Evolutionary conservation across 2,329 filamentous ascomycete species (phyloP), one percentile per base, ranked within the genome.

Genomic region (Alternaria sp.): DNA sequence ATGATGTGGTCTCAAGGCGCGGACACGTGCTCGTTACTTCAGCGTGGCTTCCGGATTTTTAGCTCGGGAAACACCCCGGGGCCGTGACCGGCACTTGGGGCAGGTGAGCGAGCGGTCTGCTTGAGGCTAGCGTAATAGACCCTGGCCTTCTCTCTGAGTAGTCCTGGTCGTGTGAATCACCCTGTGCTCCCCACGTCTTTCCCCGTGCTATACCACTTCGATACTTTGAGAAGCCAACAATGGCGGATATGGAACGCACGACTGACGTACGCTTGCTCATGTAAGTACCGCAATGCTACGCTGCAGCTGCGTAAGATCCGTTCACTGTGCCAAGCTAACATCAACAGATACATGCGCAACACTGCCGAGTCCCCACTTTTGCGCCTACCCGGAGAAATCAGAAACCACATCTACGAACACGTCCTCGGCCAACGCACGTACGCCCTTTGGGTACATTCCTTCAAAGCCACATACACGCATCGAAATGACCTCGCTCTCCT

Each of bases 401-500:
- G 60, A 26, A 66, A 47, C 25, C 4, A 30, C n/a, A 57, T 66
- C 8, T 65, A 64, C 43, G 11, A 9, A 15, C 51, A 56, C 21
- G 28, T 50, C 6, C 15, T 59, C 21, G 3, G 12, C 8, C 3
- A 60, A 17, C 13, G 17, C 28, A 26, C n/a, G 0, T 58, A 44
- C 25, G 5, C 15, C 4, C 17, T 57, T 7, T 8, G 5, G 19
- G 10, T 17, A 7, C 7, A 30, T 13, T 5, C n/a, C 15, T 17
- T 19, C 49, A 52, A 30, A 26, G 49, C 43, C 43, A 21, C 17
- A 19, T 23, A 49, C 46, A 23, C 15, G 46, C 21, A 13, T 49
- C 15, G 4, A n/a, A 49, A 43, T 7, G 21, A 25, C n/a, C 23
- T 59, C n/a, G 46, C 54, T 15, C 59, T 67, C 25, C 58, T 57